A percentile compares a stretch with the other conserved stretches of the same genome.
phyloP scores from a whole-genome alignment of 2,329 filamentous ascomycete species.

The Pestalotiopsis sp. region DNA sequence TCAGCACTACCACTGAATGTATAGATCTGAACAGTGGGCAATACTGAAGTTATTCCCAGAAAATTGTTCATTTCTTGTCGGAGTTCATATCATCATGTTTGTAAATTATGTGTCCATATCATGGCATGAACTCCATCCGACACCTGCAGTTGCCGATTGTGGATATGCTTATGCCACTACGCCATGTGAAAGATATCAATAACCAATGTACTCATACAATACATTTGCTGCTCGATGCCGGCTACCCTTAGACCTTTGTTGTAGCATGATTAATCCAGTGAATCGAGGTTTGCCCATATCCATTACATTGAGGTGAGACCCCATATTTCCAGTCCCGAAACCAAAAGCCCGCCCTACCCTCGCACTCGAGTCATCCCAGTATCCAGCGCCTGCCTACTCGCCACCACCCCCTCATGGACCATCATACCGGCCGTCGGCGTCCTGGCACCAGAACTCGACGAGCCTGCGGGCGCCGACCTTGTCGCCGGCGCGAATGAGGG shows the following conservation, averaged over 20 bases:
- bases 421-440: constrained; percentile 50
- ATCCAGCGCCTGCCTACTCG: too few species aligned
- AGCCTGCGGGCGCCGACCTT: constrained; percentile 67
- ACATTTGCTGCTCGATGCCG: too few species aligned
- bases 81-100: not conserved
- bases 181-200: not conserved
- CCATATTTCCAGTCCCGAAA: too few species aligned
- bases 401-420: constrained; percentile 23
- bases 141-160: not conserved
- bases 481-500: constrained; percentile 70
- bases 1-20: too few species aligned
- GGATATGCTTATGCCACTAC: not conserved
- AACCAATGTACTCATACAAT: not conserved
- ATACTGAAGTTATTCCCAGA: not conserved
- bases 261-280: too few species aligned
- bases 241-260: too few species aligned
- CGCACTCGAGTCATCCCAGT: too few species aligned
- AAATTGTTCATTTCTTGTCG: not conserved
- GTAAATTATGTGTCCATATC: not conserved
- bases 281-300: too few species aligned
- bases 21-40: too few species aligned
- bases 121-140: not conserved
- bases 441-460: constrained; percentile 70
- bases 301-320: too few species aligned
- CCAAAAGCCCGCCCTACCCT: too few species aligned